Base-by-base conservation (phyloP, 192 early-diverging fungal genomes). In the Backusella westeae region DNA sequence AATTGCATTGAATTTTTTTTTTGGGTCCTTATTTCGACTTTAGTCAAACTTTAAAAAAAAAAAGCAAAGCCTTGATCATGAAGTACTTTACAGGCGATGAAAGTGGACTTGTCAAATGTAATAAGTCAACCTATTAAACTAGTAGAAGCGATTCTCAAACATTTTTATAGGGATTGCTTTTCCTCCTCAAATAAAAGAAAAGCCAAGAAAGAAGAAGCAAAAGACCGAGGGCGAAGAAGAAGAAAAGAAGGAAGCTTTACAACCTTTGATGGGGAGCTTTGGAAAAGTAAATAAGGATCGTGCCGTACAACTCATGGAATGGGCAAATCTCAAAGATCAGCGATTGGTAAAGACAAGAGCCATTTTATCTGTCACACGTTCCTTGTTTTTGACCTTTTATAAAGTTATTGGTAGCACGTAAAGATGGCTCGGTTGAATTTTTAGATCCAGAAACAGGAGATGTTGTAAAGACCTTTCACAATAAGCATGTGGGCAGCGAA, bases 361-460 rank as follows among this genome's bases (percentile, higher is more conserved):
- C 6, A 23, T 19, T 34, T 2, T 21, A 71, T 38, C 42, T 23
- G 26, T 44, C 21, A 32, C 42, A 59, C 63, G 39, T 59, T 23
- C 76, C 4, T 65, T 67, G 9, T 44, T 38, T 69, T 72, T 36
- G 21, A 65, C 71, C 19, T n/a, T 36, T 34, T 32, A 17, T 26
- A 52, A 77, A 88, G 80, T 49, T 90, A 29, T 75, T 85, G 10
- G 81, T 87, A n/a, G 89, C 87, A 23, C 81, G 89, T 39, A 84
- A 87, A 73, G 85, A 80, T 78, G 89, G 89, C 10, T 70, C 75
- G n/a, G 78, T 90, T 36, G 69, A 88, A 21, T 77, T 88, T 52
- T 42, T 86, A 65, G 77, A 82, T 49, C 82, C 85, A 53, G 80
- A 86, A 17, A 79, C 75, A 12, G 84, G 83, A 9, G 44, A 77